Conservation (phyloP, 169 alveolate species). For the Prorocentrum cordatum region DNA sequence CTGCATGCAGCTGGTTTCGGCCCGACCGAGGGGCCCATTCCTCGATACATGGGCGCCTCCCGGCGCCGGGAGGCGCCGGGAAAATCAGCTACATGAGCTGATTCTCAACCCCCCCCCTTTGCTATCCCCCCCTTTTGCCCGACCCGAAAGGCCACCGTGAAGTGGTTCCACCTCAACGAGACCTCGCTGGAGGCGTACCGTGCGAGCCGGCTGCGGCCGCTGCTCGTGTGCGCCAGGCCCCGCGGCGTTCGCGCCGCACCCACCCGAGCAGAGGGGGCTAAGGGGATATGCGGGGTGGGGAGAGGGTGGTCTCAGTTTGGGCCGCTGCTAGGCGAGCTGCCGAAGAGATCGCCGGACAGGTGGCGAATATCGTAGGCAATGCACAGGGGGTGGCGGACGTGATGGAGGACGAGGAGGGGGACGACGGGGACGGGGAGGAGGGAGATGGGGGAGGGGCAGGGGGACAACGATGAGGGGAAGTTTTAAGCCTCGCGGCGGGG, state of each 20-base stretch:
- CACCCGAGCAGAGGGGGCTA: too few relatives aligned
- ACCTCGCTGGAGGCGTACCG: slow-evolving; percentile 40
- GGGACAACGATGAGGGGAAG: too few relatives aligned
- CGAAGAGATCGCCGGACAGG: too few relatives aligned
- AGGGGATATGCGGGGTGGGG: slow-evolving; percentile 49
- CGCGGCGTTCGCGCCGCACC: too few relatives aligned
- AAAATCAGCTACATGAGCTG: background rate
- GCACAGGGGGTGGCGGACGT: too few relatives aligned
- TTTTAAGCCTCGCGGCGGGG: too few relatives aligned
- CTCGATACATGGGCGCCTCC: background rate
- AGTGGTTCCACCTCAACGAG: slow-evolving; percentile 64
- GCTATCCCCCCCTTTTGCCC: too few relatives aligned
- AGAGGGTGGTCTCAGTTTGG: background rate
- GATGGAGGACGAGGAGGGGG: too few relatives aligned
- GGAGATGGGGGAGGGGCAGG: too few relatives aligned
- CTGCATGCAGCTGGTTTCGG: background rate
- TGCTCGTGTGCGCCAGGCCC: slow-evolving; percentile 51
- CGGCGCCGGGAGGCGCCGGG: background rate
- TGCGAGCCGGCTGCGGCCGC: slow-evolving; percentile 64
- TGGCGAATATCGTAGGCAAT: too few relatives aligned
- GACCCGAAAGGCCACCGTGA: slow-evolving; percentile 63
- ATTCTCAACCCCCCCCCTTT: too few relatives aligned
- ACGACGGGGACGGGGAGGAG: too few relatives aligned
- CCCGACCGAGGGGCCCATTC: background rate
- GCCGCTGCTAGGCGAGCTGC: background rate